phyloP scores from a whole-genome alignment of 2,329 filamentous ascomycete genomes.

The Talaromyces rugulosus region DNA sequence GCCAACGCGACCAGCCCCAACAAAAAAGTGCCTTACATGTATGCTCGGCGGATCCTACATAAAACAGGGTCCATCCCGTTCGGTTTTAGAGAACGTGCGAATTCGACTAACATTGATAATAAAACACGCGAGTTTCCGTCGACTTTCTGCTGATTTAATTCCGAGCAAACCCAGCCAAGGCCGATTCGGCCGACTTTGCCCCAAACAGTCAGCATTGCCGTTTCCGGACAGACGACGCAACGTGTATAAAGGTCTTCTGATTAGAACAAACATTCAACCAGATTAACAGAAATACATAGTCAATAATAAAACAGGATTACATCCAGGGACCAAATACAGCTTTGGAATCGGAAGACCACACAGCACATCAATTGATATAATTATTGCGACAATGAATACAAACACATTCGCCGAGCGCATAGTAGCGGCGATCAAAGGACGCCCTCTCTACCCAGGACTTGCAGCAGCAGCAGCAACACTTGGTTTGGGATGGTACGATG shows the following conservation, averaged over 20 bases:
- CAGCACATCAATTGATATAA: not conserved
- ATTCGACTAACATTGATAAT: not conserved
- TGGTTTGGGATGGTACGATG: slow-evolving; percentile 4
- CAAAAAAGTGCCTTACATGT: not conserved
- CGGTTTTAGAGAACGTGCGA: not conserved
- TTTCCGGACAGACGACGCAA: not conserved
- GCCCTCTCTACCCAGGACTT: not conserved
- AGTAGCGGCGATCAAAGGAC: not conserved
- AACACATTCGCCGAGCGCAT: not conserved
- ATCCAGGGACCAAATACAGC: not conserved
- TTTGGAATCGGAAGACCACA: not conserved
- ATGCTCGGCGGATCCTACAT: not conserved
- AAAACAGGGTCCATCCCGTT: not conserved
- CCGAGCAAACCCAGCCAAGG: not conserved
- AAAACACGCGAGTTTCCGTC: too few species aligned
- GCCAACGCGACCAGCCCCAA: too few species aligned
- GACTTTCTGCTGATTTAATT: not conserved
- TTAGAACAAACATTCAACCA: not conserved
- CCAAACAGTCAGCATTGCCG: not conserved
- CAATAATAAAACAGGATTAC: not conserved
- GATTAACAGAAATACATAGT: not conserved
- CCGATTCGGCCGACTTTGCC: not conserved
- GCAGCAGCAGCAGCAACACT: not conserved
- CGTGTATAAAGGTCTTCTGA: not conserved
- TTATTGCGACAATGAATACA: not conserved